Percentiles rank a stretch among this genome's conserved stretches.
phyloP scores from a whole-genome alignment of 495 filamentous ascomycete genomes.

The Trichoderma orchidacearum region DNA sequence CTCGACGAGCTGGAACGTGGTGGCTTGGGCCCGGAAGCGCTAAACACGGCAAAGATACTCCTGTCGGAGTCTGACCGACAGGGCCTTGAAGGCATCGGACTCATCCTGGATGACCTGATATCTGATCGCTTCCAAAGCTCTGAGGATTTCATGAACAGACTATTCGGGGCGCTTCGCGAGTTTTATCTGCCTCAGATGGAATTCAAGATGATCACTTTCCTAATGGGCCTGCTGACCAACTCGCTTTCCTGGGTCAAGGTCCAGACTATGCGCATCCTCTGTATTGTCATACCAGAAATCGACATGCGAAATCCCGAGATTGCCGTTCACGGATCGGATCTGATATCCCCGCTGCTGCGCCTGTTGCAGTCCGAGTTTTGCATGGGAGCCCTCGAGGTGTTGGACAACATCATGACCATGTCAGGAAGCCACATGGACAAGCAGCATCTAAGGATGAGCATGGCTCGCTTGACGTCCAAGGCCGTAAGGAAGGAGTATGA shows the following conservation, averaged over 20 bases:
- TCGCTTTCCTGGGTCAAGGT: constrained; percentile 76
- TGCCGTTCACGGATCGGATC: constrained; percentile 78
- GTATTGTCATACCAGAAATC: constrained; percentile 73
- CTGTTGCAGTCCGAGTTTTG: constrained; percentile 89
- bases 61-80: constrained; percentile 60
- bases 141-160: constrained; percentile 64
- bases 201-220: constrained; percentile 69
- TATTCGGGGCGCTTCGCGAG: constrained; percentile 61
- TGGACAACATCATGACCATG: constrained; percentile 92
- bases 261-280: constrained; percentile 81
- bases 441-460: constrained; percentile 92
- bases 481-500: constrained; percentile 88
- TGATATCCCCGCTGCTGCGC: constrained; percentile 85
- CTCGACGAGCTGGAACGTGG: constrained; percentile 63
- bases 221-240: constrained; percentile 88
- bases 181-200: constrained; percentile 77
- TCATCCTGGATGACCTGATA: constrained; percentile 56
- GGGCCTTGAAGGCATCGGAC: constrained; percentile 38
- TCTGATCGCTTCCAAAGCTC: constrained; percentile 52
- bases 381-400: constrained; percentile 74
- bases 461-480: constrained; percentile 70
- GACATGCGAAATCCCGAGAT: constrained; percentile 91
- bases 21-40: constrained; percentile 35
- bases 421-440: constrained; percentile 85
- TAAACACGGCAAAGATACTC: constrained; percentile 52